Conservation (phyloP, 2,329 filamentous ascomycete species). For the Didymella arachidicola region DNA sequence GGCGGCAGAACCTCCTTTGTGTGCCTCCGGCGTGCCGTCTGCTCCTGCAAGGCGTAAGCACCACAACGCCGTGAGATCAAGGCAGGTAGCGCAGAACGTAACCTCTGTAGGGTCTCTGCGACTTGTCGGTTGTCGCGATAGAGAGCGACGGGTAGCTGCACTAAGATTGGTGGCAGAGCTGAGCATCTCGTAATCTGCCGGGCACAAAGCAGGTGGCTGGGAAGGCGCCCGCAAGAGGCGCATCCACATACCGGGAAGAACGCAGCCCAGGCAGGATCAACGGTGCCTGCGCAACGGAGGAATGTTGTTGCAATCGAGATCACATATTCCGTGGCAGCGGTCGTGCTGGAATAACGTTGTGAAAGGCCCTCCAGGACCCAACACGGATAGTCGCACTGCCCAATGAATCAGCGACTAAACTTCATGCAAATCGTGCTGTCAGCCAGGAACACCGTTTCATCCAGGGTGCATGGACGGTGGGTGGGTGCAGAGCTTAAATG, state of each 20-base stretch:
- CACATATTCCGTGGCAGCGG: not conserved
- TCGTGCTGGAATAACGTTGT: not conserved
- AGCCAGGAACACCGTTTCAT: slow-evolving; percentile 17
- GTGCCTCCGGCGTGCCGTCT: slow-evolving; percentile 16
- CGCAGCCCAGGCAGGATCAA: slow-evolving; percentile 8
- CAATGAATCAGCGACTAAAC: not conserved
- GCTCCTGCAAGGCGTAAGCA: slow-evolving; percentile 19
- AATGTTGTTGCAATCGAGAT: slow-evolving; percentile 6
- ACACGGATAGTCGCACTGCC: not conserved
- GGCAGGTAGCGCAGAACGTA: slow-evolving; percentile 6
- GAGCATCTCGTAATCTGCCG: slow-evolving; percentile 3
- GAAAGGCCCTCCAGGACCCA: not conserved
- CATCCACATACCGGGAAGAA: slow-evolving; percentile 11
- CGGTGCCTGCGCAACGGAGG: slow-evolving; percentile 13
- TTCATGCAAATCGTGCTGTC: slow-evolving; percentile 16
- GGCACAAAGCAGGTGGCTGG: slow-evolving; percentile 14
- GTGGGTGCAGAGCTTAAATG: slow-evolving; percentile 19
- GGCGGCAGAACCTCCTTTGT: slow-evolving; percentile 15
- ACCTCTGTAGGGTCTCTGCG: not conserved
- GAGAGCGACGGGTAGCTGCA: slow-evolving; percentile 7
- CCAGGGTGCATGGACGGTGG: slow-evolving; percentile 8
- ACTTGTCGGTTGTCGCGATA: not conserved
- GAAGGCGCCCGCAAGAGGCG: slow-evolving; percentile 1
- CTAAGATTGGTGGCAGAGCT: slow-evolving; percentile 1
- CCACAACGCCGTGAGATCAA: slow-evolving; percentile 9